A percentile compares a stretch with the other conserved stretches of the same genome.
phyloP scores from a whole-genome alignment of 257 asterid species.

The Solanum rostratum region DNA sequence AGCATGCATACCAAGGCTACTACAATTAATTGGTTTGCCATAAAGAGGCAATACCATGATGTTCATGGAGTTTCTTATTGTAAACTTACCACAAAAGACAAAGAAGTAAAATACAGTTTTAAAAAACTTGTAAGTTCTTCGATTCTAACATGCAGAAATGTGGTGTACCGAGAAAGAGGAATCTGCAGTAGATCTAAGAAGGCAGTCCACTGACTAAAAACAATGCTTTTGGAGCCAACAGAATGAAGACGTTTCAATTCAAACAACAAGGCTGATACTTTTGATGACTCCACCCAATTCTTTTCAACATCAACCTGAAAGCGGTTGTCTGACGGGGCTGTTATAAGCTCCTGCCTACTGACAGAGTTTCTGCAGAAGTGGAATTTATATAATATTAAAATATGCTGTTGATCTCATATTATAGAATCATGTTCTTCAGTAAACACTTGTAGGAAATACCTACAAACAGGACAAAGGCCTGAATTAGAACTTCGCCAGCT shows the following conservation, averaged over 20 bases:
- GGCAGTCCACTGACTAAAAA: constrained; percentile 99
- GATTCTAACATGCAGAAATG: background rate
- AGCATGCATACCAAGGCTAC: background rate
- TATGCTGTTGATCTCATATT: constrained; percentile 1
- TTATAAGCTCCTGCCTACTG: constrained; percentile 78
- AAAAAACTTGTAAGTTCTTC: background rate
- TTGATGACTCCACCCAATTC: constrained; percentile 92
- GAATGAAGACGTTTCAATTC: constrained; percentile 44
- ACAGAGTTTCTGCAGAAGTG: constrained; percentile 45
- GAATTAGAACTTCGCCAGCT: constrained; percentile 77
- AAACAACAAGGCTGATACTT: constrained; percentile 72
- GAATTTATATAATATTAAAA: background rate
- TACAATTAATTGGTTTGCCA: background rate
- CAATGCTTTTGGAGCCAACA: constrained; percentile 71
- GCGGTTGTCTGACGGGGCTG: constrained; percentile 89
- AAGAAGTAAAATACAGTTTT: background rate
- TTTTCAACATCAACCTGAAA: constrained; percentile 73
- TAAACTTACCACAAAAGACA: background rate
- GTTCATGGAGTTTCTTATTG: background rate
- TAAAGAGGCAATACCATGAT: background rate
- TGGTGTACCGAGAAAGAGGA: constrained; percentile 69
- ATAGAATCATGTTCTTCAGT: background rate
- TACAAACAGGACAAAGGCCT: constrained; percentile 97
- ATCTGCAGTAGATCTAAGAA: constrained; percentile 86
- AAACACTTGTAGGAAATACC: constrained; percentile 32